Conservation (phyloP, 169 alveolate species). For the Perkinsus marinus region DNA sequence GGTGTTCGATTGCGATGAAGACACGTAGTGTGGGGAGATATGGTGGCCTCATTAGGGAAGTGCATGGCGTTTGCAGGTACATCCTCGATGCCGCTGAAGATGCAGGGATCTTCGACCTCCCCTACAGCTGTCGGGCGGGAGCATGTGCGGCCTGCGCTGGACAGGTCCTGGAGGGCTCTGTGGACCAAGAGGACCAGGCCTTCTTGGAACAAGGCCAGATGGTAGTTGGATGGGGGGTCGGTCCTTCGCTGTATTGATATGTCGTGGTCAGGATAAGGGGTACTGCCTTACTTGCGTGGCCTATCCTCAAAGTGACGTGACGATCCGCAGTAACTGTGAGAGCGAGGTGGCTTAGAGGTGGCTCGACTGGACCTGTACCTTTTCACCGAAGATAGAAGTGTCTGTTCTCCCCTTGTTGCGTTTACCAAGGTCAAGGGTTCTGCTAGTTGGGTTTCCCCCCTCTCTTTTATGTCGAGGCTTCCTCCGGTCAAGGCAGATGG, state of each 20-base stretch:
- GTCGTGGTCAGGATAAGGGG: not conserved
- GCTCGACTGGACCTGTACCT: too few species aligned
- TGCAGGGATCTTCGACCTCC: not conserved
- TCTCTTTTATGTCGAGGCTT: too few species aligned
- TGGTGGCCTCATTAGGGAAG: too few species aligned
- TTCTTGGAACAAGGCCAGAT: not conserved
- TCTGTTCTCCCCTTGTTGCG: too few species aligned
- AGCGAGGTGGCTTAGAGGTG: not conserved
- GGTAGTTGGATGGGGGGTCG: not conserved
- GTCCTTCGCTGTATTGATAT: not conserved
- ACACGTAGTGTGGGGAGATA: not conserved
- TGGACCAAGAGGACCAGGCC: not conserved
- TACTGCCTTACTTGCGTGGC: not conserved
- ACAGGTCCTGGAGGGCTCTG: not conserved
- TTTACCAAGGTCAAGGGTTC: too few species aligned
- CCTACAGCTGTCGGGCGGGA: not conserved
- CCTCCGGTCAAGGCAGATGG: not conserved
- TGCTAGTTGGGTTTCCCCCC: too few species aligned
- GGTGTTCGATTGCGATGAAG: not conserved
- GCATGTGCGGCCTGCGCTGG: not conserved
- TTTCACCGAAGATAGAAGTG: too few species aligned
- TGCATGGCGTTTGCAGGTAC: not conserved
- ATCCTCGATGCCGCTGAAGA: not conserved
- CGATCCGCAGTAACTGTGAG: not conserved
- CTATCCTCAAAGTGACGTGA: not conserved